Percentiles rank a stretch among this genome's conserved stretches.
These are phyloP conservation scores for Capsicum rhomboideum DNA, from an alignment of 257 asterid genomes.

Conservation along the genomic window DNA sequence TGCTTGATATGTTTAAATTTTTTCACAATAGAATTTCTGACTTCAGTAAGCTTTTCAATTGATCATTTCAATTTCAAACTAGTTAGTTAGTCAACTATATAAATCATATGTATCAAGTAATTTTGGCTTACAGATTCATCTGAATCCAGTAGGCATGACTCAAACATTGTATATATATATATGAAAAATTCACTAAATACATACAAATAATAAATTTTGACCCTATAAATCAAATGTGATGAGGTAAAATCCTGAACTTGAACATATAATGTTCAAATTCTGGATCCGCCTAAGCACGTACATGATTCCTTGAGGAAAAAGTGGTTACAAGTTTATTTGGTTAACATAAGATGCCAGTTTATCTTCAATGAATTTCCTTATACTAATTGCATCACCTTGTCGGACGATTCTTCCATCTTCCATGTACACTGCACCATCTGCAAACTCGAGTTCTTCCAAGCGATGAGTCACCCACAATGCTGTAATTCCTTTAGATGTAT, in stretches of 20 bases:
- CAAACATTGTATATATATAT: neutral
- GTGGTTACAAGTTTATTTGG: slow-evolving; percentile 28
- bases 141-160: neutral
- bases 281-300: neutral
- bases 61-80: too few species aligned
- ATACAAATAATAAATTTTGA: neutral
- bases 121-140: neutral
- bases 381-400: slow-evolving; percentile 50
- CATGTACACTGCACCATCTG: slow-evolving; percentile 90
- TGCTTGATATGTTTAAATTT: too few species aligned
- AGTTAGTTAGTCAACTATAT: neutral
- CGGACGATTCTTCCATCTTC: slow-evolving; percentile 70
- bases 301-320: neutral
- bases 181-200: neutral
- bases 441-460: slow-evolving; percentile 80
- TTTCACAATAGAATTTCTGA: too few species aligned
- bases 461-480: slow-evolving; percentile 97
- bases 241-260: neutral
- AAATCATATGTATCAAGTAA: neutral
- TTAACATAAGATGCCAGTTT: slow-evolving; percentile 42
- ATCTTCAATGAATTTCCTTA: slow-evolving; percentile 48
- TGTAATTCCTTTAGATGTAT: slow-evolving; percentile 52
- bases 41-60: too few species aligned
- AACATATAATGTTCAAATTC: neutral
- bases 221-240: neutral